Evolutionary conservation across 2,329 filamentous ascomycete genomes (phyloP), one percentile per base, ranked within the genome.

Genomic region (Cladosporium sphaerospermum): DNA sequence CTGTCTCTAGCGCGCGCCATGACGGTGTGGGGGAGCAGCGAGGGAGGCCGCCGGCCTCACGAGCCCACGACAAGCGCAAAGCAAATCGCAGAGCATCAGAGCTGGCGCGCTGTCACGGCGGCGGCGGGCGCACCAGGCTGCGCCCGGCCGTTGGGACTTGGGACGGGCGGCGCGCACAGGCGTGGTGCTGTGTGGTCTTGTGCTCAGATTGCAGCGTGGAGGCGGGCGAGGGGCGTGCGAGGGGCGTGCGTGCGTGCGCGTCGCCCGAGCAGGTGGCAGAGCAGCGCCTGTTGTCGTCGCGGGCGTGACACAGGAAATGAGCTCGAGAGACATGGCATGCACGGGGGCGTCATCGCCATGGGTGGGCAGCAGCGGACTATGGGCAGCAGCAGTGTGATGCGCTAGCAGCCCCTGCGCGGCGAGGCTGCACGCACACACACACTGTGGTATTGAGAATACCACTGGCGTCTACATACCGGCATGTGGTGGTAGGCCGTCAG

Each of bases 281-380:
- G 16, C 11, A n/a, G 34, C 34, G 18, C 32, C 19, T 39, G 28
- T 41, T 49, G 36, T 49, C 33, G 23, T 28, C 23, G 23, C 23
- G 23, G 23, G 23, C n/a, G 46, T 49, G 46, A 33, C 47, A 43
- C 39, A 42, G 47, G 47, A 43, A 50, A 50, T 50, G 39, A 43
- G 47, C 13, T 23, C 18, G 47, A 37, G 37, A 33, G 28, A 50
- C n/a, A 50, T n/a, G 14, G n/a, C n/a, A 49, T 41, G 46, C 46
- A 49, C 46, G 23, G 11, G 19, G 28, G 37, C 37, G 46, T 49
- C 46, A 49, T 49, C 9, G 46, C 31, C 8, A 14, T 11, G 34
- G 32, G 18, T n/a, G 34, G 23, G 28, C 16, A 18, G 44, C 44
- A 19, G 18, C 11, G 31, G 31, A 34, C 16, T 32, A 36, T 45